These are phyloP conservation scores for Periconia sp. DNA, from an alignment of 2,329 filamentous ascomycete genomes.

Conservation along the genomic window DNA sequence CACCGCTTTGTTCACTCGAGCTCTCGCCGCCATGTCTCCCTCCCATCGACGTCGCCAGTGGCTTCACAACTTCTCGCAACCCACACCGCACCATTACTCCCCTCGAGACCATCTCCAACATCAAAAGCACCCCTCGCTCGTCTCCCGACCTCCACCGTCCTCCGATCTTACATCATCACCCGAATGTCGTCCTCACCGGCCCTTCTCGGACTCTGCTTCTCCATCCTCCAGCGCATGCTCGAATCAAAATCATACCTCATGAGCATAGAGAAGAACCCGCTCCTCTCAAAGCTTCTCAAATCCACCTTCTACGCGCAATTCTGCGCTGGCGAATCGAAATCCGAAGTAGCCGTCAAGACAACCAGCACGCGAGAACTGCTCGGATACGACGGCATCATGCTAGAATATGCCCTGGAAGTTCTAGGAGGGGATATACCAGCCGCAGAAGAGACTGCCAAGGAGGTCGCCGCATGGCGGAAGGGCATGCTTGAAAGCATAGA, in stretches of 20 bases:
- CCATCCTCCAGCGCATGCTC: constrained; percentile 71
- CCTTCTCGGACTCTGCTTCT: constrained; percentile 73
- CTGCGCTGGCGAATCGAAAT: constrained; percentile 78
- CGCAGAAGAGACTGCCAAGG: constrained; percentile 57
- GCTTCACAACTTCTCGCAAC: constrained; percentile 25
- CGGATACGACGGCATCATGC: constrained; percentile 82
- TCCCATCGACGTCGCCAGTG: constrained; percentile 26
- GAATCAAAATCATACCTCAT: constrained; percentile 70
- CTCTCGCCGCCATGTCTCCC: constrained; percentile 36
- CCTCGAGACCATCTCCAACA: constrained; percentile 10
- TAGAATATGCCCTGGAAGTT: constrained; percentile 84
- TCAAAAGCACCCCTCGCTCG: constrained; percentile 60
- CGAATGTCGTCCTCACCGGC: constrained; percentile 72
- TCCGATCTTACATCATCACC: constrained; percentile 73
- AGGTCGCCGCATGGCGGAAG: constrained; percentile 69
- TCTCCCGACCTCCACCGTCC: constrained; percentile 68
- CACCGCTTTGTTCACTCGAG: constrained; percentile 39
- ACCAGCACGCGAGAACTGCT: constrained; percentile 71
- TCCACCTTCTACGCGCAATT: constrained; percentile 90
- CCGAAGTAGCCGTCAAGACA: constrained; percentile 69
- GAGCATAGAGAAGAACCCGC: constrained; percentile 75
- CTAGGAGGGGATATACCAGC: constrained; percentile 60
- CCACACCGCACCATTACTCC: constrained; percentile 1
- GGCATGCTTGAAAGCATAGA: constrained; percentile 77
- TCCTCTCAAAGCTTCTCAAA: constrained; percentile 74